Evolutionary conservation across 495 filamentous ascomycete species (phyloP), one percentile per base, ranked within the genome.

Genomic region (Cryomyces antarcticus): DNA sequence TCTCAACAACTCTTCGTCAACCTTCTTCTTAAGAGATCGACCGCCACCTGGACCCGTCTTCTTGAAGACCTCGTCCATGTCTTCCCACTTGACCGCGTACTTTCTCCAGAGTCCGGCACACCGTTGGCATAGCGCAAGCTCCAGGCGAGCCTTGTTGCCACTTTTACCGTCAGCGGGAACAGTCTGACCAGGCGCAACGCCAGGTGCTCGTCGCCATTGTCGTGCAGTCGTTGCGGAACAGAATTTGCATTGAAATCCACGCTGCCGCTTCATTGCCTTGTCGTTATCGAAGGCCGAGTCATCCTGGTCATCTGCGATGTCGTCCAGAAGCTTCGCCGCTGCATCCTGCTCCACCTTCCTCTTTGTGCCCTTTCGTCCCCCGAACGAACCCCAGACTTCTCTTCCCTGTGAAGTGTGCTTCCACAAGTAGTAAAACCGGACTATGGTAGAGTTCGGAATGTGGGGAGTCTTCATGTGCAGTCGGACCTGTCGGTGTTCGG

Each of bases 351-450:
- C 75, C 43, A 72, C 68, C 47, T 70, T 74, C 37, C 89, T 80
- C 56, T 92, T 94, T 58, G 88, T 89, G 28, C 80, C 80, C 50
- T 85, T 88, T 27, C 89, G 68, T 5, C 79, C 82, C 45, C 82
- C 78, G 45, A 80, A 94, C 41, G 72, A 78, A 31, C 81, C 83
- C 92, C 92, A 96, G 28, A 99, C 71, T 52, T 86, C 73, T 51
- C 72, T 75, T 28, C 92, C 89, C 38, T 75, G 70, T 1, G 80
- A 72, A 0, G 86, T 85, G 58, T 95, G 95, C 66, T 99, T 99
- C 92, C 92, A 99, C 51, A 80, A 80, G 58, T 96, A 96, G 57
- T 96, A 99, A 47, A 80, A 93, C 7, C 89, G 77, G 28, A 89
- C 82, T 44, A 95, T 80, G 39, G 82, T 73, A 30, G 72, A 74